Evolutionary conservation across 1,284 basidiomycete genomes (phyloP).

Genomic region (Gomphus bonarii): DNA sequence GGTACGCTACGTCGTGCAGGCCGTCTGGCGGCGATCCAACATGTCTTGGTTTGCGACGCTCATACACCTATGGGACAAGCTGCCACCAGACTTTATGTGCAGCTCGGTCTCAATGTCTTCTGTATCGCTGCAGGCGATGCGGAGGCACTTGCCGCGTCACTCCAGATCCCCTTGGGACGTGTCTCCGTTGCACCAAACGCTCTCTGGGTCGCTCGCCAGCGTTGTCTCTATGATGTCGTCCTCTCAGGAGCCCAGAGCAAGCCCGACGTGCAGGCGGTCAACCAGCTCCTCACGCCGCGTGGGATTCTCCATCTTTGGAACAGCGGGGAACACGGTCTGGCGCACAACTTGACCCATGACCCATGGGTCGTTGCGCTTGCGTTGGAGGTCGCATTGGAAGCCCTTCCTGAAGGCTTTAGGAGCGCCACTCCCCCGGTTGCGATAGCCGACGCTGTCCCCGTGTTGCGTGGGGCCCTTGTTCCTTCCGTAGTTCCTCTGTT

Average conservation of each 20-base stretch:
- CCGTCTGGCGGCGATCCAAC: conserved; percentile 8
- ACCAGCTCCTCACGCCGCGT: background rate
- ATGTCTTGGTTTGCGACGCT: conserved; percentile 16
- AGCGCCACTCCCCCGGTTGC: background rate
- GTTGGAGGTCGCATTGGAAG: conserved; percentile 2
- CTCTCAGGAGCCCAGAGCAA: conserved; percentile 5
- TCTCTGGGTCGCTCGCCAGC: conserved; percentile 5
- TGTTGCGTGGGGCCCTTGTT: background rate
- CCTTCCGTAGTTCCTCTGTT: conserved; percentile 10
- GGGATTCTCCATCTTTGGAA: conserved; percentile 6
- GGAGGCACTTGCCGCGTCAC: background rate
- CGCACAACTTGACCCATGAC: background rate
- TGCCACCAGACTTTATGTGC: background rate
- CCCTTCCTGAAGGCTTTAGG: background rate
- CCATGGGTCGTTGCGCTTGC: conserved; percentile 7
- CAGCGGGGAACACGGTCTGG: conserved; percentile 1
- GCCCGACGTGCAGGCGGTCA: conserved; percentile 1
- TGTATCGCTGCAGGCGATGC: background rate
- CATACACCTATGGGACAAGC: conserved; percentile 12
- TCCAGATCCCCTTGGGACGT: conserved; percentile 1
- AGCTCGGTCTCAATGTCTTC: conserved; percentile 8
- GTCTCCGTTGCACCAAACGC: conserved; percentile 6
- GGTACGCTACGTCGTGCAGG: conserved; percentile 4
- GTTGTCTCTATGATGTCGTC: conserved; percentile 5
- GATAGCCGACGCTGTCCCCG: background rate